A percentile compares a stretch with the other conserved stretches of the same genome.
Evolutionary conservation across 371 early-diverging fungal genomes (phyloP).

Genomic region (Entomophthora muscae): DNA sequence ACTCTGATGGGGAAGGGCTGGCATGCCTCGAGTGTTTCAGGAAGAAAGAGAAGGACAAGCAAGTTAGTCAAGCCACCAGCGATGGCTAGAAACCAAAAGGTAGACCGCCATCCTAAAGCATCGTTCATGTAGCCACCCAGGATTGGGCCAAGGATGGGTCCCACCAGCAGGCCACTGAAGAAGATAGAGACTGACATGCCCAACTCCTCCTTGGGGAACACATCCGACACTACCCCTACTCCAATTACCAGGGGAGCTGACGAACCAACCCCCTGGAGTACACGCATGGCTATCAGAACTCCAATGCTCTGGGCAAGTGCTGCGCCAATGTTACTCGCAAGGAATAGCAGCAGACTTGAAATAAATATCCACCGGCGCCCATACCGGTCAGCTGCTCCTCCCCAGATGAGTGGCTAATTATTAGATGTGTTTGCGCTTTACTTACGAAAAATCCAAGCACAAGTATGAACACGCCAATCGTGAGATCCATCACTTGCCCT

Average conservation of each 20-base stretch:
- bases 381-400: conserved; percentile 41
- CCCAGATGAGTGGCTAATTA: conserved; percentile 48
- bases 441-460: conserved; percentile 33
- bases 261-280: conserved; percentile 47
- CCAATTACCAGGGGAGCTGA: conserved; percentile 52
- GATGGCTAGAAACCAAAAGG: conserved; percentile 39
- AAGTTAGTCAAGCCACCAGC: background rate
- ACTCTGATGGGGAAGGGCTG: background rate
- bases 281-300: conserved; percentile 33
- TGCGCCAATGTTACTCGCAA: conserved; percentile 36
- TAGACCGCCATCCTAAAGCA: conserved; percentile 39
- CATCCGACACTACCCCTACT: conserved; percentile 45
- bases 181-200: conserved; percentile 39
- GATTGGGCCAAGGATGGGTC: conserved; percentile 28
- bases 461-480: conserved; percentile 31
- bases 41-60: background rate
- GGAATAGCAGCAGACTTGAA: conserved; percentile 29
- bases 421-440: too few relatives aligned
- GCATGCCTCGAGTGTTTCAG: background rate
- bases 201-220: conserved; percentile 17
- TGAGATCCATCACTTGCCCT: conserved; percentile 25
- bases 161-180: conserved; percentile 33
- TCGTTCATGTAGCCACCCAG: conserved; percentile 25
- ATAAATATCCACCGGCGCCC: conserved; percentile 49
- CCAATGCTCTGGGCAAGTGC: conserved; percentile 29